Evolutionary conservation across 345 rosid genomes (phyloP), one percentile per base, ranked within the genome.

Genomic region (Bruguiera parviflora): DNA sequence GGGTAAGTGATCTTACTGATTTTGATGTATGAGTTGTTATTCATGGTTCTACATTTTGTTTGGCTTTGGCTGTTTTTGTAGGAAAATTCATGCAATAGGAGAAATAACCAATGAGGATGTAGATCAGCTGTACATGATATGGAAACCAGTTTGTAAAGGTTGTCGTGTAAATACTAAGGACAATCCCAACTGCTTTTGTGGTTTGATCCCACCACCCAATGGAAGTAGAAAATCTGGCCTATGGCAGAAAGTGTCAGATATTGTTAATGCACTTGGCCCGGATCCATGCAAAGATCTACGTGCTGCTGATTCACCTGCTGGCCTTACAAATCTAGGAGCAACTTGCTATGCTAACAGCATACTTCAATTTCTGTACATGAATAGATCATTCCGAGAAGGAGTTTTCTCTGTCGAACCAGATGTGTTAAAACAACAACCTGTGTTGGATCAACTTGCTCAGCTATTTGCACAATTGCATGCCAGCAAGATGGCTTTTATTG

Each of bases 331-430:
- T 75, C 70, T 95, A 56, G 97, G 97, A 11, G 99, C 99, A 51
- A 95, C 99, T 29, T 92, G 99, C 80, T 95, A 95, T 77, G 99
- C 99, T 46, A 95, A 95, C 74, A 95, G 99, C 78, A 92, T 95
- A 72, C 89, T 95, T 58, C 99, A 95, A 75, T 92, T 89, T 76
- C 73, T 95, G 21, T 87, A 91, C 83, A 92, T 91, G 99, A 92
- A 92, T 66, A 75, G 84, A 73, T 82, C 88, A 24, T 95, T 95
- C 55, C 80, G 97, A 31, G 83, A 83, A 74, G 89, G 93, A 39
- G 83, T 95, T 77, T 95, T 95, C 74, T 84, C 93, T 72, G 88
- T 89, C 61, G 99, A 95, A 65, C 79, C 86, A 8, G 88, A 87
- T 76, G 79, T 89, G 61, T 71, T 91, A 79, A 86, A 78, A 47